phyloP scores from a whole-genome alignment of 163 green algal species.

The Scenedesmus sp. region DNA sequence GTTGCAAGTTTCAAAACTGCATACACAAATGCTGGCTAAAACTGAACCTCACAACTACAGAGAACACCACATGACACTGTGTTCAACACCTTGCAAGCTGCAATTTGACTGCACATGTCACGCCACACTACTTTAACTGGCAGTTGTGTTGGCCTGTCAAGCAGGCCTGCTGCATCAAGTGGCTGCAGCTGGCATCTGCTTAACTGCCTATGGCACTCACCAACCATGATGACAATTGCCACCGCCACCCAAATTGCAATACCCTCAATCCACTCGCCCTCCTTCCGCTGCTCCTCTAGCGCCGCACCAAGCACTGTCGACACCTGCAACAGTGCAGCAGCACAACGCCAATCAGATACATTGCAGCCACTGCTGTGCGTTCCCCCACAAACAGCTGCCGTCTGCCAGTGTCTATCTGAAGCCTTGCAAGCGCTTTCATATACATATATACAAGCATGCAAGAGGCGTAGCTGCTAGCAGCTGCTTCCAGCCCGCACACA shows the following conservation, averaged over 20 bases:
- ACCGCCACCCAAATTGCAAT: slow-evolving; percentile 96
- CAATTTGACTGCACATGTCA: no score
- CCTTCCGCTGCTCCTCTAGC: slow-evolving; percentile 81
- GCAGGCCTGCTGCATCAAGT: not conserved
- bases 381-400: not conserved
- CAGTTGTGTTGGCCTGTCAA: not conserved
- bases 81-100: no score
- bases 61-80: no score
- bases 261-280: slow-evolving; percentile 92
- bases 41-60: no score
- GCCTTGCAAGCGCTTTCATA: not conserved
- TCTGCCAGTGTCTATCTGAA: not conserved
- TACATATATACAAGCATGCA: not conserved
- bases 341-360: not conserved
- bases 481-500: not conserved
- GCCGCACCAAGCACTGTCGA: slow-evolving; percentile 87
- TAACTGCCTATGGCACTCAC: slow-evolving; percentile 59
- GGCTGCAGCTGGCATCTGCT: not conserved
- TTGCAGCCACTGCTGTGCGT: not conserved
- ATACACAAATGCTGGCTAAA: no score
- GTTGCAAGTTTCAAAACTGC: no score
- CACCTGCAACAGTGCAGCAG: slow-evolving; percentile 60
- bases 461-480: not conserved
- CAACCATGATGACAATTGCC: slow-evolving; percentile 90
- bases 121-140: no score